Evolutionary conservation across 108 stramenopile genomes (phyloP), one percentile per base, ranked within the genome.

Genomic region (Ochromonas danica): DNA sequence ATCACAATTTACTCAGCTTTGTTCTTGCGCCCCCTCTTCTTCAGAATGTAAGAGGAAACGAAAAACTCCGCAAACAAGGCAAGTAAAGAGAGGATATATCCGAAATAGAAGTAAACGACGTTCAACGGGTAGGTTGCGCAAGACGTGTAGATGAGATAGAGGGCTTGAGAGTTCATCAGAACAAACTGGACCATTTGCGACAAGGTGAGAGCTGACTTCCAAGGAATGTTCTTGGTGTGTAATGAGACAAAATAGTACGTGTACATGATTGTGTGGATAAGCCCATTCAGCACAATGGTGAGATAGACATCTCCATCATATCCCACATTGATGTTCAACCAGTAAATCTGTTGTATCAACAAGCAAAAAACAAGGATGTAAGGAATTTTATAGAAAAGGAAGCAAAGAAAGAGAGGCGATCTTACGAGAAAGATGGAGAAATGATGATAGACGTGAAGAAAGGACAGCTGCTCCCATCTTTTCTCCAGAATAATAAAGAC

Each of bases 251-350:
- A 97, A 94, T 98, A 99, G 88, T 99, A 99, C 0, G 95, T 96
- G 95, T 99, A 99, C 97, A 99, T 98, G 82, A 99, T 93, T 22
- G 95, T 95, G 88, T 99, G 98, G 83, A 99, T 97, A 88, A 95
- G 94, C 61, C 96, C 94, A 82, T 99, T 99, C 60, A 97, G 85
- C 28, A 94, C 81, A 78, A 98, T 92, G 78, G 97, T 97, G 39
- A 97, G 84, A 86, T 89, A 99, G 62, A 98, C 89, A 82, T 98
- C 97, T 71, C 96, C 95, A 81, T 97, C 96, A 81, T 95, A 96
- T 75, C 89, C 85, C 33, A 93, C 89, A 61, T 87, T 91, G 36
- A 90, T 81, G 81, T 96, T 97, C 81, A 97, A 83, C 97, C 98
- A 97, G 87, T 97, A 98, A 81, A 97, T 93, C 84, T 85, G 43